Evolutionary conservation across 805 yeast species (phyloP), one percentile per base, ranked within the genome.

Genomic region (Saccharomycopsis selenospora): DNA sequence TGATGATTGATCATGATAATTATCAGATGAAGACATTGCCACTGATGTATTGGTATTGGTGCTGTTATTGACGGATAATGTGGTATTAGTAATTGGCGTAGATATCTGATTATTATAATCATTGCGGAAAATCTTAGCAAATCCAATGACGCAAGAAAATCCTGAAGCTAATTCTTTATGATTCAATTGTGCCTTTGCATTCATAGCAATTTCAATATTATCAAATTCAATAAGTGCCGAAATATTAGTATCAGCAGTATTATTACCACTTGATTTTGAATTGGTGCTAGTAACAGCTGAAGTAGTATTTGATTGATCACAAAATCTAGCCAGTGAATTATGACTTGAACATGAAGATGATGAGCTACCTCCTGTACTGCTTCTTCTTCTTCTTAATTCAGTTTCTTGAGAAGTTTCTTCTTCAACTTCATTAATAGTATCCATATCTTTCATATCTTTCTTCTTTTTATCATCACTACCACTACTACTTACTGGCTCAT

Each of bases 161-260:
- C 95, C 95, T 2, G 91, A 86, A 52, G 80, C 76, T 36, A 91
- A 71, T 59, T 91, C 96, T 55, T 82, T 80, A 54, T 89, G 95
- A 59, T 85, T 87, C 59, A 90, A 74, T 44, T 73, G 77, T 13
- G 86, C 84, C 59, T 82, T 80, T 45, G 96, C 88, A 43, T 73
- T 75, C 72, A 85, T 79, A 6, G 99, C 95, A 27, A 79, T 69
- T 45, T 87, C 95, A 4, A 84, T 66, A 24, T 75, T 68, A 3
- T 75, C 73, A 63, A 86, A 90, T 62, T 85, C 93, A 20, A 86
- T 82, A 49, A 89, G 70, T 1, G 82, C 86, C 26, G 65, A 62
- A 42, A 66, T 49, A 45, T 66, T 69, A 17, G 57, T 56, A 38
- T 59, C 58, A 7, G 10, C 17, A 59, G 66, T 61, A 46, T 70